Conservation (phyloP, 257 asterid species). For the Capsicum pubescens region DNA sequence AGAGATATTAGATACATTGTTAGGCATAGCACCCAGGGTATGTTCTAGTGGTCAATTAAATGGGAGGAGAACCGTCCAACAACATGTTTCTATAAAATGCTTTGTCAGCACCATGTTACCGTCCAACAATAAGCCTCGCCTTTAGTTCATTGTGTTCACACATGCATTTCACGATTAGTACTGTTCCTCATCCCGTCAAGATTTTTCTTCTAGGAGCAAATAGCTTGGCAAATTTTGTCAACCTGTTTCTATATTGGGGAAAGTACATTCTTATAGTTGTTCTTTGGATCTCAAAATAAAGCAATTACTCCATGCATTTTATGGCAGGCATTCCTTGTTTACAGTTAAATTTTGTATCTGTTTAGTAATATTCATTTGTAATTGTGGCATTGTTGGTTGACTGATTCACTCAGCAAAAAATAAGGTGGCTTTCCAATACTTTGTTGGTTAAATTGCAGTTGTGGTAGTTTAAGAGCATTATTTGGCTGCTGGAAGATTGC, state of each 20-base stretch:
- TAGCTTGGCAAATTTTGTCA: background rate
- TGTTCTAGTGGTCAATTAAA: background rate
- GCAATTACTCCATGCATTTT: constrained; percentile 11
- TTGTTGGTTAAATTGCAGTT: constrained; percentile 2
- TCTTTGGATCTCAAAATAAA: constrained; percentile 12
- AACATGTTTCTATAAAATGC: background rate
- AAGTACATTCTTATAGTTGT: background rate
- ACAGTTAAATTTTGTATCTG: background rate
- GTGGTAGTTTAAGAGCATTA: constrained; percentile 14
- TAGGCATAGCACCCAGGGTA: background rate
- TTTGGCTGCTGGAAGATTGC: background rate
- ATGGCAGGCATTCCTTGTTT: background rate
- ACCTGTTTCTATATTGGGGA: background rate
- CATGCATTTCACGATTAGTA: background rate
- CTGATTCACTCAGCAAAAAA: background rate
- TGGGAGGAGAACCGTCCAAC: background rate
- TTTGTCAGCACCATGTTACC: background rate
- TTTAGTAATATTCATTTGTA: constrained; percentile 6
- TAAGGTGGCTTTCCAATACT: background rate
- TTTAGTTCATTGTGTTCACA: background rate
- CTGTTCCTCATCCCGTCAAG: constrained; percentile 12
- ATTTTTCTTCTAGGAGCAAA: background rate
- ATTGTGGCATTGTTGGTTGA: background rate
- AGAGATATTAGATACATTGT: background rate
- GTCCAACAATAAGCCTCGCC: background rate